Conservation (phyloP, 768 basidiomycete genomes). For the Boletus pseudo-olivaceus region DNA sequence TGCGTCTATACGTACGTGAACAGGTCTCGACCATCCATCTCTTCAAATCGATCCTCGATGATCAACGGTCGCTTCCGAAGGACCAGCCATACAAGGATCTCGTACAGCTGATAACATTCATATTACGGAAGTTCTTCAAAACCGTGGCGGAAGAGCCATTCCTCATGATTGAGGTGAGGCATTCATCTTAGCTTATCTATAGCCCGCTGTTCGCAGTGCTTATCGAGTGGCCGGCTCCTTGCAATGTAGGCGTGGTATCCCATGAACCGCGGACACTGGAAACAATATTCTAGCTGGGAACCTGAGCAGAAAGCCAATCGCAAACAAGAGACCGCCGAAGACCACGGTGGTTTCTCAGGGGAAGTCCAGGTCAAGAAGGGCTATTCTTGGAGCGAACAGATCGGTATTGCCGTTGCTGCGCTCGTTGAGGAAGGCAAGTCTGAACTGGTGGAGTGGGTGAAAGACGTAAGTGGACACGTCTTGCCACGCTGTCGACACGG, state of each 20-base stretch:
- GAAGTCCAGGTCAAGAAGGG: conserved; percentile 86
- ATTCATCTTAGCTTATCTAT: conserved; percentile 27
- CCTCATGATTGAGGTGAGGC: conserved; percentile 79
- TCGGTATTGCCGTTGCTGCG: conserved; percentile 79
- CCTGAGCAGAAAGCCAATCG: conserved; percentile 44
- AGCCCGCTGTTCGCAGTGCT: conserved; percentile 14
- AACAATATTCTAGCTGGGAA: conserved; percentile 77
- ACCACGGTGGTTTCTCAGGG: conserved; percentile 44
- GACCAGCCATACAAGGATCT: conserved; percentile 83
- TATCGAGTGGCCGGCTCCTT: conserved; percentile 12
- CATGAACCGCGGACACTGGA: conserved; percentile 84
- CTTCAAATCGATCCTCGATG: conserved; percentile 83
- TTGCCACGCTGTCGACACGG: conserved; percentile 19
- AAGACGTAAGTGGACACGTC: conserved; percentile 56
- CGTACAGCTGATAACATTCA: conserved; percentile 74
- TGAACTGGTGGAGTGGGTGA: conserved; percentile 73
- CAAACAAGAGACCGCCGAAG: conserved; percentile 30
- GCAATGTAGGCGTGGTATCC: conserved; percentile 75
- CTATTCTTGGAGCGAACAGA: conserved; percentile 83
- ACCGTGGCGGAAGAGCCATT: conserved; percentile 79
- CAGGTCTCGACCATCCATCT: conserved; percentile 88
- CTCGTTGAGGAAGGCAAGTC: conserved; percentile 64
- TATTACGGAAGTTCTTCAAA: conserved; percentile 95
- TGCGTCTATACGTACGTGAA: conserved; percentile 20
- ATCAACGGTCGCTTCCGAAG: conserved; percentile 74